phyloP scores from a whole-genome alignment of 2,329 filamentous ascomycete species.

The Metarhizium sp. region DNA sequence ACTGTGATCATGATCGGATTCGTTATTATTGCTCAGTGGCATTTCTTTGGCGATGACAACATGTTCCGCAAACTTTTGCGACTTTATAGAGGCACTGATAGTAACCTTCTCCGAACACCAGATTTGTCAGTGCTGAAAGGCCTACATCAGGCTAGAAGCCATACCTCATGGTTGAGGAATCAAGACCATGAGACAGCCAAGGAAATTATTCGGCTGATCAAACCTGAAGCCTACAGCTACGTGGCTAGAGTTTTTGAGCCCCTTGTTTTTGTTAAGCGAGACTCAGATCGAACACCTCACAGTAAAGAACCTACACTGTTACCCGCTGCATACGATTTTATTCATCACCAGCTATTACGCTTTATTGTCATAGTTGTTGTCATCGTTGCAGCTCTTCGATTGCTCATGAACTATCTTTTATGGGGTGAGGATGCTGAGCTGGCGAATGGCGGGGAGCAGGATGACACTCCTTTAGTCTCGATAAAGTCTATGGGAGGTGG shows the following conservation, averaged over 20 bases:
- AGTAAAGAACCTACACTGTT: slow-evolving; percentile 25
- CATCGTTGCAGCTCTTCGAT: slow-evolving; percentile 52
- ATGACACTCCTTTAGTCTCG: slow-evolving; percentile 41
- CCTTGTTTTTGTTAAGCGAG: slow-evolving; percentile 60
- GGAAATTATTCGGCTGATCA: slow-evolving; percentile 68
- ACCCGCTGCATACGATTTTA: slow-evolving; percentile 52
- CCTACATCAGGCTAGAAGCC: slow-evolving; percentile 67
- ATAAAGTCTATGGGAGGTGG: slow-evolving; percentile 52
- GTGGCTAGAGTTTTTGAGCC: slow-evolving; percentile 68
- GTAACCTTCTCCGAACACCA: slow-evolving; percentile 19
- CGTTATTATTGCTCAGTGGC: slow-evolving; percentile 65
- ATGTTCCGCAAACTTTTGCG: slow-evolving; percentile 21
- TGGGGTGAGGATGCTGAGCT: slow-evolving; percentile 49
- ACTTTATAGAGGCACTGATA: slow-evolving; percentile 11
- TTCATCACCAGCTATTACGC: slow-evolving; percentile 45
- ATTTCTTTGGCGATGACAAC: slow-evolving; percentile 59
- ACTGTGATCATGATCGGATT: slow-evolving; percentile 65
- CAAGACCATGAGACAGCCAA: slow-evolving; percentile 72
- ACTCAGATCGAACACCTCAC: slow-evolving; percentile 54
- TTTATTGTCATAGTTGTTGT: slow-evolving; percentile 57
- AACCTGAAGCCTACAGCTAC: slow-evolving; percentile 61
- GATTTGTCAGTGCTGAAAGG: slow-evolving; percentile 39
- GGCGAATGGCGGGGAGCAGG: slow-evolving; percentile 34
- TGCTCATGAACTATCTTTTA: slow-evolving; percentile 66
- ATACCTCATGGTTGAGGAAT: slow-evolving; percentile 64